These are phyloP conservation scores for Sarcomyxa edulis DNA, from an alignment of 768 basidiomycete genomes.

Conservation along the genomic window DNA sequence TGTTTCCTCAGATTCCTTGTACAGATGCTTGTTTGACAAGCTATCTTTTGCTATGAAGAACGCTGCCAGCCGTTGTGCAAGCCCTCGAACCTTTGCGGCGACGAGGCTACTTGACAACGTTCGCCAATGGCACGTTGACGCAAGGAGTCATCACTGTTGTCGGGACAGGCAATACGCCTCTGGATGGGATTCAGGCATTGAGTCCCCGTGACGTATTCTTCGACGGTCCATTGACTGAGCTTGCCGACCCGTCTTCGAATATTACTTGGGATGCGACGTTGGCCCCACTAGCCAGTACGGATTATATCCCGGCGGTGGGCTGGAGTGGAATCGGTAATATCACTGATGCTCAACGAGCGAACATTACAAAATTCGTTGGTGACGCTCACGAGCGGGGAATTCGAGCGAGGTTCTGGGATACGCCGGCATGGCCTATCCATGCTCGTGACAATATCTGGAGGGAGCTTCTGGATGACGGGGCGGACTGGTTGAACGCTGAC, in stretches of 20 bases:
- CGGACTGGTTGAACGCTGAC: slow-evolving; percentile 50
- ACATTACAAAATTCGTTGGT: slow-evolving; percentile 32
- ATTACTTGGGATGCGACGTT: slow-evolving; percentile 35
- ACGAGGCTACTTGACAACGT: slow-evolving; percentile 41
- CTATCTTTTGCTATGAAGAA: slow-evolving; percentile 21
- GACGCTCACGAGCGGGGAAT: slow-evolving; percentile 40
- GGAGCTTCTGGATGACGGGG: slow-evolving; percentile 34
- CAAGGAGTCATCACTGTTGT: slow-evolving; percentile 35
- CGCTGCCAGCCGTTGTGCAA: slow-evolving; percentile 36
- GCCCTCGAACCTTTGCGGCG: slow-evolving; percentile 41
- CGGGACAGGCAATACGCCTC: slow-evolving; percentile 48
- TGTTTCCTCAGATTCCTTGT: slow-evolving; percentile 9
- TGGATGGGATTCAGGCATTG: slow-evolving; percentile 37
- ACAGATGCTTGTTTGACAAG: slow-evolving; percentile 5
- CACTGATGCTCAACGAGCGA: slow-evolving; percentile 30
- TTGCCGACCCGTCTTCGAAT: slow-evolving; percentile 29
- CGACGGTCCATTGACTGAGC: slow-evolving; percentile 42
- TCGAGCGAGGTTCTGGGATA: slow-evolving; percentile 48
- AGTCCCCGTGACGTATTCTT: slow-evolving; percentile 46
- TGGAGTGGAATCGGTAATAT: slow-evolving; percentile 43
- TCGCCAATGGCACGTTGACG: slow-evolving; percentile 32
- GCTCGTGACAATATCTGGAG: slow-evolving; percentile 41
- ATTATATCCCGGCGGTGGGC: slow-evolving; percentile 38
- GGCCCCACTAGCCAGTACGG: slow-evolving; percentile 46
- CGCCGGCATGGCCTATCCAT: slow-evolving; percentile 41